Evolutionary conservation across 192 early-diverging fungal species (phyloP).

Genomic region (Coemansia sp.): DNA sequence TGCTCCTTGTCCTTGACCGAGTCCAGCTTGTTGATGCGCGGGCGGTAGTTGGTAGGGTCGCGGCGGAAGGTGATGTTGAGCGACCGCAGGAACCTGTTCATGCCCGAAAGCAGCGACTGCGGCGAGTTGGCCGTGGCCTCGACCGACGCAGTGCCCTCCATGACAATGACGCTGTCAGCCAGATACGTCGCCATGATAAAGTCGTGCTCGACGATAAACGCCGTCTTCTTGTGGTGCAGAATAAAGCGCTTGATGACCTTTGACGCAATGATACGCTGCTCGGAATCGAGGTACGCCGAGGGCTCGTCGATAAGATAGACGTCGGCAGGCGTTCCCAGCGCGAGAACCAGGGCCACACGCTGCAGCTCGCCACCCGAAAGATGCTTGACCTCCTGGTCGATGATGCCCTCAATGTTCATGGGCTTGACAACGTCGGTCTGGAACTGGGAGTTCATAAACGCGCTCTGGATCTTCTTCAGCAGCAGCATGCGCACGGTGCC

Average conservation of each 20-base stretch:
- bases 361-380: conserved; percentile 99
- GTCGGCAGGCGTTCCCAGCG: conserved; percentile 86
- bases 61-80: conserved; percentile 96
- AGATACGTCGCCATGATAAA: conserved; percentile 99
- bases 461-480: conserved; percentile 77
- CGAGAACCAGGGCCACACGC: conserved; percentile 92
- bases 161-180: conserved; percentile 94
- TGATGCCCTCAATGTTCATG: conserved; percentile 84
- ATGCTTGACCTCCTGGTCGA: conserved; percentile 82
- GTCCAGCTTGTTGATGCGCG: conserved; percentile 94
- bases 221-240: conserved; percentile 92
- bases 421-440: conserved; percentile 96
- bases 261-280: conserved; percentile 97
- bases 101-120: conserved; percentile 86
- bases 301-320: conserved; percentile 98
- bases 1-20: conserved; percentile 96
- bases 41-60: conserved; percentile 95
- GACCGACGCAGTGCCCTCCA: conserved; percentile 86
- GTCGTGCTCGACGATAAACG: conserved; percentile 98
- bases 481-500: conserved; percentile 92
- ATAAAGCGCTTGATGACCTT: conserved; percentile 99
- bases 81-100: conserved; percentile 93
- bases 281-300: conserved; percentile 96
- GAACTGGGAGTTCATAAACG: conserved; percentile 93
- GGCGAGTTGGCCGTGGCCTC: conserved; percentile 79